Evolutionary conservation across 352 stramenopile genomes (phyloP).

Genomic region (Pythium brachiatum): DNA sequence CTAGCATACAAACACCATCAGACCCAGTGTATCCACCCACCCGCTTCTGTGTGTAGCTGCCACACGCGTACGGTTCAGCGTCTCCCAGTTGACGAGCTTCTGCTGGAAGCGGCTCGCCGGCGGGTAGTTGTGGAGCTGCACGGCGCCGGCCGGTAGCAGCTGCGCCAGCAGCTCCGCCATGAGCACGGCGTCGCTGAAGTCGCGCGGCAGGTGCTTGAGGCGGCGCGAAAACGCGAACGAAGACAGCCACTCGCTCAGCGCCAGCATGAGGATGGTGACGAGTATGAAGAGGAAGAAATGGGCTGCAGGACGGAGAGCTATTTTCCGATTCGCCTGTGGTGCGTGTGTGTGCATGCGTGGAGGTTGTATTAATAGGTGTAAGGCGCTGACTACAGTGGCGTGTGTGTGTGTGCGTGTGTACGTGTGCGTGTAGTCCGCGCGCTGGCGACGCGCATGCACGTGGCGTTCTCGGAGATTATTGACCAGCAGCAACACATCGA

Average conservation of each 20-base stretch:
- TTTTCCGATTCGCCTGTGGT: too few species aligned
- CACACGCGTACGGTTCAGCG: conserved; percentile 41
- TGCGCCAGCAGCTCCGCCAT: conserved; percentile 51
- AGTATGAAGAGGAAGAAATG: background rate
- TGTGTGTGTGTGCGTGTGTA: too few species aligned
- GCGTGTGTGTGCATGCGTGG: too few species aligned
- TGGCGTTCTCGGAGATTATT: too few species aligned
- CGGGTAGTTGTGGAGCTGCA: conserved; percentile 47
- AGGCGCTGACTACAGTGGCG: too few species aligned
- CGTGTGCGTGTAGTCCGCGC: too few species aligned
- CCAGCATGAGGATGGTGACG: conserved; percentile 22
- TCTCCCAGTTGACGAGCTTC: conserved; percentile 57
- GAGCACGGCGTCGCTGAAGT: conserved; percentile 58
- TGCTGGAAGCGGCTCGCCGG: conserved; percentile 40
- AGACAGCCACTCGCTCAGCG: conserved; percentile 40
- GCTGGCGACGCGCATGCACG: too few species aligned
- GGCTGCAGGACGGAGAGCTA: too few species aligned
- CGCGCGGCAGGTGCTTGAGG: conserved; percentile 34
- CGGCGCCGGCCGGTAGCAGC: conserved; percentile 40
- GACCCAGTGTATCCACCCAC: too few species aligned
- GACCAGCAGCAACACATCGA: too few species aligned
- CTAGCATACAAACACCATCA: conserved; percentile 18
- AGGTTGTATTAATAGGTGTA: too few species aligned
- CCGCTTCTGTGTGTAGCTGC: background rate
- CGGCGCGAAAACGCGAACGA: conserved; percentile 44